Evolutionary conservation across 139 green algal species (phyloP).

Genomic region (Coccomyxa sp.): DNA sequence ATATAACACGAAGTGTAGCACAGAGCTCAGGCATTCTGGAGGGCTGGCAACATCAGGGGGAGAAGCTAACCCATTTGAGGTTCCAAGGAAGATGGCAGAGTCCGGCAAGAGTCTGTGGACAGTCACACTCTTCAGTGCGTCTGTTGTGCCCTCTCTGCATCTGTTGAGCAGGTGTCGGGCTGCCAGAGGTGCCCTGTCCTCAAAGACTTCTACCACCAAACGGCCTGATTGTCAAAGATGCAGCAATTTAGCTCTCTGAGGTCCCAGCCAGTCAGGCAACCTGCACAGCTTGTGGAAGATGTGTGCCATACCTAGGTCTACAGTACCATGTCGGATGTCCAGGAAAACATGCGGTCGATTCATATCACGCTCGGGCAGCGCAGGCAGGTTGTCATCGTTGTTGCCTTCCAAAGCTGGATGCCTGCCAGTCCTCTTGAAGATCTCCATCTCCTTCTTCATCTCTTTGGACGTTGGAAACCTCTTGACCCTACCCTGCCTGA

Average conservation of each 20-base stretch:
- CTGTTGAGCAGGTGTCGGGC: conserved; percentile 50
- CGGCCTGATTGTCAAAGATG: conserved; percentile 35
- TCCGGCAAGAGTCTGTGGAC: conserved; percentile 59
- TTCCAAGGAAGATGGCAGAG: conserved; percentile 50
- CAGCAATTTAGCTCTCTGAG: background rate
- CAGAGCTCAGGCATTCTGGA: background rate
- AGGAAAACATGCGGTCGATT: conserved; percentile 57
- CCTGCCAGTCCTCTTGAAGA: conserved; percentile 34
- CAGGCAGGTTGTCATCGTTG: conserved; percentile 17
- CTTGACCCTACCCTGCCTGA: conserved; percentile 6
- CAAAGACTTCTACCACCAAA: conserved; percentile 68
- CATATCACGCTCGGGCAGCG: conserved; percentile 41
- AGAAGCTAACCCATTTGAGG: conserved; percentile 17
- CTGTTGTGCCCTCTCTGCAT: conserved; percentile 45
- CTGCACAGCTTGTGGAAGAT: background rate
- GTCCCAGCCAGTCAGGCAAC: too few species aligned
- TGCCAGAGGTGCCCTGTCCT: conserved; percentile 52
- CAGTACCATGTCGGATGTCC: conserved; percentile 39
- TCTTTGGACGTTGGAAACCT: background rate
- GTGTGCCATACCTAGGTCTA: conserved; percentile 20
- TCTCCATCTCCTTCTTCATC: background rate
- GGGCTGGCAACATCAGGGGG: background rate
- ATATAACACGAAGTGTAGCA: background rate
- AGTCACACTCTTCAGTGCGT: conserved; percentile 32
- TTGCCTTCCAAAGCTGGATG: conserved; percentile 32